Conservation (phyloP, 2,329 filamentous ascomycete genomes). For the Endoconidiophora polonica region DNA sequence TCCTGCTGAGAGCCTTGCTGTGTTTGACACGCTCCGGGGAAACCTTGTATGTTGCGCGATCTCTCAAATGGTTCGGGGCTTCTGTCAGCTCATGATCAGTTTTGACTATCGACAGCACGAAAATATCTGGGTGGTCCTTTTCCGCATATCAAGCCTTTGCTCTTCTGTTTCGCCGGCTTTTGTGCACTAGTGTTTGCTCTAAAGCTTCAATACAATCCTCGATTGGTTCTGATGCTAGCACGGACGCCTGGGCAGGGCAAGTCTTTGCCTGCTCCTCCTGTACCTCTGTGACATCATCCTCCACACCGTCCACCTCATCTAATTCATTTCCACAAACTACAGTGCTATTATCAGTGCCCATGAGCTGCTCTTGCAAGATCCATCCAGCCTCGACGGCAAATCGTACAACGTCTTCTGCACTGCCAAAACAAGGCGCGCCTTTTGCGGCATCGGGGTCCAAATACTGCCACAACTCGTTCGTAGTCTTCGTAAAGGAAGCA, state of each 20-base stretch:
- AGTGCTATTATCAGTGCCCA: constrained; percentile 22
- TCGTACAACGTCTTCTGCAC: constrained; percentile 38
- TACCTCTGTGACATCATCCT: constrained; percentile 1
- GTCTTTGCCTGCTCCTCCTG: background rate
- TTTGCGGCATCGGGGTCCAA: constrained; percentile 34
- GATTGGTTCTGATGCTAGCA: too few species aligned
- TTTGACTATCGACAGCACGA: too few species aligned
- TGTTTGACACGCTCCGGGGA: too few species aligned
- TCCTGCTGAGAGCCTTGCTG: too few species aligned
- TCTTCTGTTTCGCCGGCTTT: constrained; percentile 6
- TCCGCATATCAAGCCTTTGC: background rate
- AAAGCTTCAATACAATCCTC: background rate
- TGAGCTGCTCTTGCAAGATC: constrained; percentile 36
- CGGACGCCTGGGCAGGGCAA: background rate
- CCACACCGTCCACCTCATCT: constrained; percentile 15
- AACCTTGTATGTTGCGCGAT: too few species aligned
- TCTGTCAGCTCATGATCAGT: too few species aligned
- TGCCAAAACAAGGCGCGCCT: constrained; percentile 32
- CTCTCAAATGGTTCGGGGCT: too few species aligned
- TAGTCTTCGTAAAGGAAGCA: constrained; percentile 28
- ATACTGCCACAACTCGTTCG: constrained; percentile 36
- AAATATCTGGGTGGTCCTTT: too few species aligned
- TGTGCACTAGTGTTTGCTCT: background rate
- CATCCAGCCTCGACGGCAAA: constrained; percentile 42
- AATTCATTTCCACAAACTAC: constrained; percentile 12